Evolutionary conservation across 495 filamentous ascomycete species (phyloP).

Genomic region (Stereocaulon alpinum): DNA sequence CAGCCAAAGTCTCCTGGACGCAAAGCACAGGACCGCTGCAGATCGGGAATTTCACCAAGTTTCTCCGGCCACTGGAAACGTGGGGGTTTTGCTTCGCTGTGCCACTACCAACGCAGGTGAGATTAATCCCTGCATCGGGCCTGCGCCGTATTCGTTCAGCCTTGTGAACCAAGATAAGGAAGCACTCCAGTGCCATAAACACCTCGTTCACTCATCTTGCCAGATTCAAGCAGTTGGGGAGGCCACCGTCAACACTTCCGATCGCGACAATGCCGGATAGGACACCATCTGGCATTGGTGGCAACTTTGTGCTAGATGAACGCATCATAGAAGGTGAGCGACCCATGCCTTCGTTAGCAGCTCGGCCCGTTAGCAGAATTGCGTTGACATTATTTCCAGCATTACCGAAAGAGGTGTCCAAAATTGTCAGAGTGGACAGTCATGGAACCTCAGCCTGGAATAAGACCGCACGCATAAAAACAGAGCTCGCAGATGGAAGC

Average conservation of each 20-base stretch:
- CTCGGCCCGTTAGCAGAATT: background rate
- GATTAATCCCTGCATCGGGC: background rate
- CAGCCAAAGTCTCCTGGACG: background rate
- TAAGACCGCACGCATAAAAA: slow-evolving; percentile 19
- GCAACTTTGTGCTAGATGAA: slow-evolving; percentile 24
- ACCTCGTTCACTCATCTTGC: no score
- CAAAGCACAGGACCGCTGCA: background rate
- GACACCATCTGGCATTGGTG: slow-evolving; percentile 16
- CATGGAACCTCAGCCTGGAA: slow-evolving; percentile 27
- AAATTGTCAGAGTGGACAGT: slow-evolving; percentile 17
- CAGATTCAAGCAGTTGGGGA: no score
- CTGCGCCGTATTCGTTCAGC: background rate
- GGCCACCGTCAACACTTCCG: no score
- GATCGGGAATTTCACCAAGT: background rate
- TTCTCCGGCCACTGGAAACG: background rate
- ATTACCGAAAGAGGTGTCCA: slow-evolving; percentile 21
- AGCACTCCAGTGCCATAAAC: no score
- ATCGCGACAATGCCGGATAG: background rate
- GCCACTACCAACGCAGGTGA: background rate
- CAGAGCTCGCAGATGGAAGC: slow-evolving; percentile 23
- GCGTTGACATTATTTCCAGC: slow-evolving; percentile 11
- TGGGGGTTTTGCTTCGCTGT: background rate
- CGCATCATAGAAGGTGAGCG: slow-evolving; percentile 19
- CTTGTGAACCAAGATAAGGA: background rate
- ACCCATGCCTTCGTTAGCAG: background rate